Evolutionary conservation across 306 rosid species (phyloP), one percentile per base, ranked within the genome.

Genomic region (Cucurbita maxima): DNA sequence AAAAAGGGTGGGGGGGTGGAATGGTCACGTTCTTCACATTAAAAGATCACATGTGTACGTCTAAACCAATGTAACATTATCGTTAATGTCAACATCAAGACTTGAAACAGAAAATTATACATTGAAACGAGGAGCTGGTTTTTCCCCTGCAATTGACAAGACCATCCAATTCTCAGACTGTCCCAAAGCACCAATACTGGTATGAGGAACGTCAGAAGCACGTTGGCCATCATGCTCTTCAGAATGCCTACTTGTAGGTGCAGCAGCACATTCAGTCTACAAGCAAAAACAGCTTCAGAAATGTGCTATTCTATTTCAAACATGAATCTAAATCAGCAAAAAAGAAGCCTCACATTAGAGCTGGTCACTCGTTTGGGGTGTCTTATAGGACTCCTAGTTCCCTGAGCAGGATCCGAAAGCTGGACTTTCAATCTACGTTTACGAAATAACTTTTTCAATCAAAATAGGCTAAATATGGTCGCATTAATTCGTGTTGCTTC

Each of bases 111-210:
- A 13, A 14, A 8, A 67, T 12, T 50, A 75, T 81, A 86, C 87
- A 75, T 81, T 86, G 77, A 77, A 86, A 54, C 86, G 84, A 30
- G 86, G 83, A 0, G 82, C 71, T 22, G 88, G 88, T 45, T 80
- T 76, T 55, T 86, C 86, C 79, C 90, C 90, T 8, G 86, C 69
- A 78, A 86, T 76, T 0, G 86, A 86, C 77, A 84, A 80, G 71
- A 84, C 78, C 86, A 78, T 89, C 98, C 98, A 94, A 57, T 84
- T 90, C 80, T 89, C 97, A 3, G 89, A 89, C 84, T 79, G 84
- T 3, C 86, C 88, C 40, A 82, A 68, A 22, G 87, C 61, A 80
- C 87, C 81, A 75, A 69, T 79, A 87, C 83, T 79, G 45, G 75
- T 78, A 87, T 87, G 92, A 10, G 94, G 86, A 4, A 78, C 89